phyloP scores from a whole-genome alignment of 768 basidiomycete species.

The Termitomyces sp. region DNA sequence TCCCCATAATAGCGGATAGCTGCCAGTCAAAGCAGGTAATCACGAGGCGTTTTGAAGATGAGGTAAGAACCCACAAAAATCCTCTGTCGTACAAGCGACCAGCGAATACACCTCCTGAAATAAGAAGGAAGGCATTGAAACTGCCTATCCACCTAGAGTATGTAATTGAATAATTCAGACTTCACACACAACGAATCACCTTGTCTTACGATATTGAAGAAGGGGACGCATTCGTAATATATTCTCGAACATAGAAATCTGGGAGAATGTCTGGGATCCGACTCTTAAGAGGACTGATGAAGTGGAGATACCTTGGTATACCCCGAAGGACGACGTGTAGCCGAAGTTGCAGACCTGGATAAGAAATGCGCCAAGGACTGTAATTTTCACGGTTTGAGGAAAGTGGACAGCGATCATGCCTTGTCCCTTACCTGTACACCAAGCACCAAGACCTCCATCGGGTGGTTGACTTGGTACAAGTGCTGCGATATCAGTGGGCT shows the following conservation, averaged over 20 bases:
- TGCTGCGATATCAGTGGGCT: too few relatives aligned
- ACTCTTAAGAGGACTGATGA: too few relatives aligned
- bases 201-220: conserved; percentile 36
- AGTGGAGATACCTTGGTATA: conserved; percentile 34
- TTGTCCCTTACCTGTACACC: too few relatives aligned
- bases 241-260: conserved; percentile 39
- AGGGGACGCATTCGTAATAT: conserved; percentile 31
- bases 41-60: background rate
- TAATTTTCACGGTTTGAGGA: too few relatives aligned
- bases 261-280: background rate
- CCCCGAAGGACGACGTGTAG: conserved; percentile 37
- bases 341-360: conserved; percentile 37
- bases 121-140: conserved; percentile 39
- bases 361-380: conserved; percentile 17
- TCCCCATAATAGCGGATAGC: conserved; percentile 28
- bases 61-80: conserved; percentile 33
- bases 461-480: too few relatives aligned
- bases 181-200: too few relatives aligned
- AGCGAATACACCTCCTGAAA: conserved; percentile 36
- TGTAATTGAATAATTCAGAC: too few relatives aligned
- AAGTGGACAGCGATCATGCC: too few relatives aligned
- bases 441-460: too few relatives aligned
- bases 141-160: conserved; percentile 28
- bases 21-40: conserved; percentile 4
- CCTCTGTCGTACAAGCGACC: conserved; percentile 49